Evolutionary conservation across 192 early-diverging fungal species (phyloP).

Genomic region (Backusella circina): DNA sequence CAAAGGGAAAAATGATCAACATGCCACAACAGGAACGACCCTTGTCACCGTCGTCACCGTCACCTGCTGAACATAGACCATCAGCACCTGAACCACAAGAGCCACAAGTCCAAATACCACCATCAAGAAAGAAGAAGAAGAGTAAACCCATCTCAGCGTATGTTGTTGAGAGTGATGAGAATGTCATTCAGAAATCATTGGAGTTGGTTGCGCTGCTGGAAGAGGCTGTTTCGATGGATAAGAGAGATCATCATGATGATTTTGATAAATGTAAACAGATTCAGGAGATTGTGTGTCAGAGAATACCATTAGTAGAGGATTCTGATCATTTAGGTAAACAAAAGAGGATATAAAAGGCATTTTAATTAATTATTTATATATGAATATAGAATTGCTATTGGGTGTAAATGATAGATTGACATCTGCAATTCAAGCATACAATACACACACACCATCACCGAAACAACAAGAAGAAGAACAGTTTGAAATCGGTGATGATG

Average conservation of each 20-base stretch:
- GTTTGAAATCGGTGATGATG: slow-evolving; percentile 31
- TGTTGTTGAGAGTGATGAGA: not conserved
- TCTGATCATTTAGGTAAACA: slow-evolving; percentile 16
- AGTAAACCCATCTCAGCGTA: not conserved
- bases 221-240: not conserved
- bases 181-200: slow-evolving; percentile 1
- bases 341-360: not conserved
- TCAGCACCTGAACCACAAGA: not conserved
- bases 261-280: slow-evolving; percentile 11
- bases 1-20: slow-evolving; percentile 10
- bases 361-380: not conserved
- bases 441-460: not conserved
- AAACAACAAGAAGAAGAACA: not conserved
- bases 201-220: not conserved
- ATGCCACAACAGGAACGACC: not conserved
- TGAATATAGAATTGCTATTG: slow-evolving; percentile 13
- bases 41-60: not conserved
- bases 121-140: not conserved
- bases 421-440: not conserved
- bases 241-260: not conserved
- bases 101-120: not conserved
- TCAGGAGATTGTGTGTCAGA: slow-evolving; percentile 10
- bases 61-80: not conserved
- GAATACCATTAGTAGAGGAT: slow-evolving; percentile 11
- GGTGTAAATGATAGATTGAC: slow-evolving; percentile 22